Conservation (phyloP, 2,329 filamentous ascomycete species). For the Sclerotinia spermophila region DNA sequence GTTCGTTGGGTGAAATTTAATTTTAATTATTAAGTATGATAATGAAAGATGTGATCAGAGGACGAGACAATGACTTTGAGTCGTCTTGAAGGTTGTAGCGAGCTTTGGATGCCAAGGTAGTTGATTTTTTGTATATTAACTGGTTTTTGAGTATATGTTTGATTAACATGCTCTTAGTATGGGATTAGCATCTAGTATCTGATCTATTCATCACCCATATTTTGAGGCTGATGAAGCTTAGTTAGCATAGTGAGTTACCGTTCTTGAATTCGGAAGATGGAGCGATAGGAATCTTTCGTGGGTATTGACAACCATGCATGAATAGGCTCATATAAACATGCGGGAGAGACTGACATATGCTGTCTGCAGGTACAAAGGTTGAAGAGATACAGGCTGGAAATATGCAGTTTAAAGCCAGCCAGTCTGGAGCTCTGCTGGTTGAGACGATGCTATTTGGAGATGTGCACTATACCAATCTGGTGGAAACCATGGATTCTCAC, state of each 20-base stretch:
- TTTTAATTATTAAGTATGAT: neutral
- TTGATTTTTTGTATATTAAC: no score
- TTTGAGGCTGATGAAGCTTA: fast-evolving
- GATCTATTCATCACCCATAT: no score
- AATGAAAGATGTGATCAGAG: no score
- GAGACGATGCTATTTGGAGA: no score
- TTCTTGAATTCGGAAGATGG: neutral
- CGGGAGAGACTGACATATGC: neutral
- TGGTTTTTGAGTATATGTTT: no score
- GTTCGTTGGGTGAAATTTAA: fast-evolving
- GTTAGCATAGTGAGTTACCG: neutral
- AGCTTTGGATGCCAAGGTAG: neutral
- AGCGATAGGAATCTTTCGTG: no score
- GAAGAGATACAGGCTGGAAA: neutral
- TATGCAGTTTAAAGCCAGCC: neutral
- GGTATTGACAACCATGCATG: neutral
- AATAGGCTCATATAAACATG: neutral
- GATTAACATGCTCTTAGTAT: neutral
- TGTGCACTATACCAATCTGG: neutral
- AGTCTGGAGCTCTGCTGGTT: neutral
- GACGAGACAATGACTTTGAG: neutral
- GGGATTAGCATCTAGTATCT: neutral
- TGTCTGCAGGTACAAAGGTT: neutral
- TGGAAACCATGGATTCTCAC: neutral
- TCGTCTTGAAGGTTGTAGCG: no score